These are phyloP conservation scores for Angomonas ambiguus DNA, from an alignment of 208 protist species.

Conservation along the genomic window DNA sequence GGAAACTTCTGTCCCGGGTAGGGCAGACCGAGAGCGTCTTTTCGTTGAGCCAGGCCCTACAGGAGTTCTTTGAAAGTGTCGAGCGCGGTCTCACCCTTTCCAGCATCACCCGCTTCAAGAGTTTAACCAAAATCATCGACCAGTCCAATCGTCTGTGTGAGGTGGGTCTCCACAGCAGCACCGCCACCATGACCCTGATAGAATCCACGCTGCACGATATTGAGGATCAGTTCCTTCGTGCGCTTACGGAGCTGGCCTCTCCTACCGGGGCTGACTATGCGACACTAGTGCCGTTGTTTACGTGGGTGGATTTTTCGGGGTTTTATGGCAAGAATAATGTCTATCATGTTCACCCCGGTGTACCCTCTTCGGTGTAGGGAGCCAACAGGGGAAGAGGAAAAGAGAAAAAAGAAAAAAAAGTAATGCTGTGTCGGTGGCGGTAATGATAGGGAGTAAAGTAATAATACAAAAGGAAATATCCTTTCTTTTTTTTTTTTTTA, in stretches of 20 bases:
- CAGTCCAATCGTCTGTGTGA: constrained; percentile 72
- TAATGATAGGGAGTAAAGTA: constrained; percentile 7
- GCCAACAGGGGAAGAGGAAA: too few relatives aligned
- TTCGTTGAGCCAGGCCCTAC: constrained; percentile 53
- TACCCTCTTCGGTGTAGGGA: too few relatives aligned
- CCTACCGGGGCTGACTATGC: constrained; percentile 76
- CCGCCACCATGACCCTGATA: constrained; percentile 40
- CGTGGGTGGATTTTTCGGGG: constrained; percentile 83
- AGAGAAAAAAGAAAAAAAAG: too few relatives aligned
- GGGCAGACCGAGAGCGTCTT: constrained; percentile 69
- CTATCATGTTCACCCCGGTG: constrained; percentile 73
- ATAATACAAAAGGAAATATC: neutral
- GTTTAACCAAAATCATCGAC: constrained; percentile 59
- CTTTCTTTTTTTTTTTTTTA: constrained; percentile 18
- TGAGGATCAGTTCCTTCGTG: constrained; percentile 54
- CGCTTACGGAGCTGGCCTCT: constrained; percentile 76
- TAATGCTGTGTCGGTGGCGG: too few relatives aligned
- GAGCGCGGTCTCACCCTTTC: constrained; percentile 70
- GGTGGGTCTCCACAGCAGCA: constrained; percentile 59
- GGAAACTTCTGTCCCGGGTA: constrained; percentile 54
- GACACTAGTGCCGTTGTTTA: constrained; percentile 75
- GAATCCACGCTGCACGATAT: constrained; percentile 52
- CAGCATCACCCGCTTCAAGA: constrained; percentile 68
- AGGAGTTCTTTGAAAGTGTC: constrained; percentile 69
- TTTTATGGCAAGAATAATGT: constrained; percentile 81